These are phyloP conservation scores for Chaetomiaceae sp. DNA, from an alignment of 2,329 filamentous ascomycete genomes.

Conservation along the genomic window DNA sequence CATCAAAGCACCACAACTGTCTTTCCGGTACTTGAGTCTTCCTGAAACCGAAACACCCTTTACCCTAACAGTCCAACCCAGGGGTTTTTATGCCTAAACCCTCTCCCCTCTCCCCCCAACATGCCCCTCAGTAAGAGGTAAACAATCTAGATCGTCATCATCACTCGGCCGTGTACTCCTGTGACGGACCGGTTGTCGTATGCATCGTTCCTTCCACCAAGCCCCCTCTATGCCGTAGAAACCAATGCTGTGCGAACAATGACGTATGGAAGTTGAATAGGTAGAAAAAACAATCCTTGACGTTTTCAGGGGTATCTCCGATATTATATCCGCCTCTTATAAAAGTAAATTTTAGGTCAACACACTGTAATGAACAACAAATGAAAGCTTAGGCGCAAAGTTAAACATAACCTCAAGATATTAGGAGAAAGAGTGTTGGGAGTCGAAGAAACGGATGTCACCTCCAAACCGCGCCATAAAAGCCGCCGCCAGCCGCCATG, in stretches of 20 bases:
- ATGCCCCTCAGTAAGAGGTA: neutral
- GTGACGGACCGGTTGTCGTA: constrained; percentile 13
- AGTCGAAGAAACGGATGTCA: neutral
- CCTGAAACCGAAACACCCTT: neutral
- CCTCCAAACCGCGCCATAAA: neutral
- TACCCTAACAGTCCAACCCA: neutral
- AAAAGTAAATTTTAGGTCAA: constrained; percentile 3
- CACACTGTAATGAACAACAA: neutral
- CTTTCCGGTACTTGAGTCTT: neutral
- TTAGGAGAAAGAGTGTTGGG: neutral
- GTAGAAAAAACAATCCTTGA: constrained; percentile 8
- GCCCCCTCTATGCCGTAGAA: constrained; percentile 13
- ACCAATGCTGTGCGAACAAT: constrained; percentile 11
- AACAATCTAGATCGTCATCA: constrained; percentile 20
- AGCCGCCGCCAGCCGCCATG: neutral
- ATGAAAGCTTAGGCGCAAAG: neutral
- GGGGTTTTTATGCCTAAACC: neutral
- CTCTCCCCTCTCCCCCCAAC: neutral
- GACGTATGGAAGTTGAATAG: neutral
- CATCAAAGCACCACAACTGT: neutral
- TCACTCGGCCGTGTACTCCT: constrained; percentile 14
- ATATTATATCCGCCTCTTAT: constrained; percentile 23
- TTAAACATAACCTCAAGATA: neutral
- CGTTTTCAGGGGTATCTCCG: constrained; percentile 24
- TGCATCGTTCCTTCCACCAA: constrained; percentile 11